Base-by-base conservation (phyloP, 805 yeast species). In the Candida orba region DNA sequence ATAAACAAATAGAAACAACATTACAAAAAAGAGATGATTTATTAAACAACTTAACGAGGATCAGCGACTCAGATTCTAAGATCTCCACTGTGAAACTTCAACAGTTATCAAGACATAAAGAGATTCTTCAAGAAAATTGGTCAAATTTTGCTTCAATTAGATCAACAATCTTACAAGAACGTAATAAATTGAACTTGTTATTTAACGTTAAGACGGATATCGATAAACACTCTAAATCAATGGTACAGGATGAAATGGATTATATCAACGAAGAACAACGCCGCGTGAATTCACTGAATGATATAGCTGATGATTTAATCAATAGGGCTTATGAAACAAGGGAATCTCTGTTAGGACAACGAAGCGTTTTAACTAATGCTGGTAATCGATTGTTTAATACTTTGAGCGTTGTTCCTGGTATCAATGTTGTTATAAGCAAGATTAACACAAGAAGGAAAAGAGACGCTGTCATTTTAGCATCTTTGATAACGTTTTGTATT, bases 241-340 rank as follows among this genome's bases (percentile, higher is more conserved):
- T 58, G 14, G 57, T 65, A 40, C 49, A 52, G 37, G 56, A 52
- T 51, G 86, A 80, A 43, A 78, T 82, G 49, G 85, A 79, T 48
- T 91, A 91, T 60, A 79, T 86, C 59, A 71, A 83, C 44, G 80
- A 84, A 46, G 99, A 91, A 63, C 64, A 87, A 8, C 68, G 75
- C 33, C 69, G 96, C 40, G 83, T 84, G 17, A 86, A 85, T 51
- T 71, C 72, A 41, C 79, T 93, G 36, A 81, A 88, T 59, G 71
- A 73, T 36, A 68, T 89, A 41, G 86, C 95, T 14, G 97, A 93
- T 59, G 67, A 83, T 36, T 68, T 93, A 45, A 72, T 91, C 33
- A 75, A 75, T n/a, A 90, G 84, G 59, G 98, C 96, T 1, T 83
- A 78, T 65, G 86, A 84, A 52, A 89, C 98, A 0, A 71, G 98